A percentile compares a stretch with the other conserved stretches of the same genome.
Evolutionary conservation across 148 eudicot genomes (phyloP).

Genomic region (Rhododendron griersonianum): DNA sequence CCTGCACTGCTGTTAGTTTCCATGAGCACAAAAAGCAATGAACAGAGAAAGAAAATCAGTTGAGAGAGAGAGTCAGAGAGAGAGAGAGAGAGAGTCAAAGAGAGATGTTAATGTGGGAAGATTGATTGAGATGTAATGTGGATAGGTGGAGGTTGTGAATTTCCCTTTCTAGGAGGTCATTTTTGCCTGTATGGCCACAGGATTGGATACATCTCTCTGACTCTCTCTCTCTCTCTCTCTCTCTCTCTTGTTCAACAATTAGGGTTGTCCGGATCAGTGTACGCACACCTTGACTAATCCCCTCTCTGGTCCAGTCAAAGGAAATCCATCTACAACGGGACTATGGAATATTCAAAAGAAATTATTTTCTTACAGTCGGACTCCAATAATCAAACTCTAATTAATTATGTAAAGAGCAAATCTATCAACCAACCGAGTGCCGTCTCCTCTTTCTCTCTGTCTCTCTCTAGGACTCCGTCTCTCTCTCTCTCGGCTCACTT

Average conservation of each 20-base stretch:
- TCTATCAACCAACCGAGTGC: background rate
- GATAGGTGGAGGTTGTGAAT: background rate
- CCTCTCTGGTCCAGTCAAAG: too few species aligned
- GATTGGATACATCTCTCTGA: background rate
- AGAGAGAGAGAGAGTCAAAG: background rate
- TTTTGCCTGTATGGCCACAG: background rate
- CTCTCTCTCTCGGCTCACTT: background rate
- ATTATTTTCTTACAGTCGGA: background rate
- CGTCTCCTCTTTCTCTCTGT: background rate
- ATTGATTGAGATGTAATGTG: background rate
- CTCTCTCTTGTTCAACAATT: background rate
- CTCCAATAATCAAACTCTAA: background rate
- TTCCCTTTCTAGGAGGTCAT: conserved; percentile 4
- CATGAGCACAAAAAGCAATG: conserved; percentile 17
- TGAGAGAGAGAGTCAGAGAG: background rate
- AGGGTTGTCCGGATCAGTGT: too few species aligned
- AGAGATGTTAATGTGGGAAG: background rate
- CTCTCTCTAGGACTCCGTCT: background rate
- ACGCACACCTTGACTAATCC: too few species aligned
- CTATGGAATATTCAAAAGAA: too few species aligned
- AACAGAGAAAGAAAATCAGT: background rate
- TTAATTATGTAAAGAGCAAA: too few species aligned
- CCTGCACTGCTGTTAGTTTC: conserved; percentile 13
- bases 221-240: background rate
- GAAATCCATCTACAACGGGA: too few species aligned